Conservation (phyloP, 495 filamentous ascomycete species). For the Hypomontagnella monticulosa region DNA sequence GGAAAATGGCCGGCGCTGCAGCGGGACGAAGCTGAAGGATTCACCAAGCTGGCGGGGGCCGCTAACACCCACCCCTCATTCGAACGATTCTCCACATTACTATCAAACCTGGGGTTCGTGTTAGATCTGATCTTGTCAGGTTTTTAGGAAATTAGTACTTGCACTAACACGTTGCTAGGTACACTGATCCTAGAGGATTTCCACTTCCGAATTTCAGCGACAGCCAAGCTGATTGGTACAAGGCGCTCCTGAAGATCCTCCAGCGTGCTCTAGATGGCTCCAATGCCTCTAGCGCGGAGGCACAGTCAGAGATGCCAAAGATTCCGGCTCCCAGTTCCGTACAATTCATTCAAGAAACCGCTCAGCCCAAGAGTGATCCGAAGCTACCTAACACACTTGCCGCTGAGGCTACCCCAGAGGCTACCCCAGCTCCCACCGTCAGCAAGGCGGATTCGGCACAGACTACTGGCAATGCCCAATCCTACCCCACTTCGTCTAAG, state of each 20-base stretch:
- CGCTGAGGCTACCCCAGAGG: constrained; percentile 43
- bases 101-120: constrained; percentile 37
- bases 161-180: constrained; percentile 31
- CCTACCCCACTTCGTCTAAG: constrained; percentile 90
- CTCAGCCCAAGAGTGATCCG: constrained; percentile 10
- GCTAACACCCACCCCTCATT: constrained; percentile 12
- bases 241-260: constrained; percentile 27
- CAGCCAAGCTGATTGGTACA: constrained; percentile 32
- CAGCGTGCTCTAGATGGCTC: constrained; percentile 14
- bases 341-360: constrained; percentile 1
- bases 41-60: constrained; percentile 31
- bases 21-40: constrained; percentile 49
- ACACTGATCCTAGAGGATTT: constrained; percentile 22
- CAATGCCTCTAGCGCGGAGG: constrained; percentile 12
- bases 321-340: constrained; percentile 19
- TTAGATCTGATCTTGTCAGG: constrained; percentile 12
- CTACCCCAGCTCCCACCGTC: constrained; percentile 29
- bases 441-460: constrained; percentile 23
- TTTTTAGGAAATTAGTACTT: background rate
- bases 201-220: constrained; percentile 19
- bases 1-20: constrained; percentile 85
- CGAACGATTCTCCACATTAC: constrained; percentile 26
- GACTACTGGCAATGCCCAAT: constrained; percentile 53
- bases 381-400: constrained; percentile 24
- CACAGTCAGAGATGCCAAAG: constrained; percentile 4